Evolutionary conservation across 306 rosid genomes (phyloP), one percentile per base, ranked within the genome.

Genomic region (Gastrolobium bilobum): DNA sequence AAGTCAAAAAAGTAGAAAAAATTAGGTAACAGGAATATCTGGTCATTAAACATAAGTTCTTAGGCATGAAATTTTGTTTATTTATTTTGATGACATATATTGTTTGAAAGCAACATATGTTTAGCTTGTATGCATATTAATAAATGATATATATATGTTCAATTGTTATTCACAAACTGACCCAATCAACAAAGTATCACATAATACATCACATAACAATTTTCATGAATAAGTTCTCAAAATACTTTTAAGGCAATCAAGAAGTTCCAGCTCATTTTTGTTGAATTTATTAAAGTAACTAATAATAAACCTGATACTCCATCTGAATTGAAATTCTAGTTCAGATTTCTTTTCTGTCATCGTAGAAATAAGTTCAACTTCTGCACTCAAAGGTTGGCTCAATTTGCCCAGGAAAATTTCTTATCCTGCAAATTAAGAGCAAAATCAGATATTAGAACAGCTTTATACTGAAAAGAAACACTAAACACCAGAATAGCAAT

Each of bases 381-480:
- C 99, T 80, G 99, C 99, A 76, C 99, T 96, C 92, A n/a, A 96
- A 83, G 37, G 99, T 96, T 73, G 99, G 94, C 83, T 91, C 97
- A 6, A 98, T 96, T 84, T 96, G 98, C 60, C 99, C 97, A 1
- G 98, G 99, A 82, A 93, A 96, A 74, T 96, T 93, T 77, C 94
- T 86, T 82, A 96, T 93, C 89, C 98, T 93, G 68, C 38, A 80
- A 76, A 62, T 39, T 38, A 75, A 39, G 13, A 43, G 6, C 58
- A 48, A 33, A 2, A 37, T 43, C 53, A 54, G 73, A 42, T 62
- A 33, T 63, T 29, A 70, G 67, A 69, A 60, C 44, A 43, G 38
- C 59, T 47, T 0, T 13, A 43, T 14, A 59, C 54, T 40, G 29
- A 80, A 53, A 10, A 46, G 73, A 53, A 56, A 68, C n/a, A 34